Conservation (phyloP, 78 protist species). For the Cyanophora paradoxa region DNA sequence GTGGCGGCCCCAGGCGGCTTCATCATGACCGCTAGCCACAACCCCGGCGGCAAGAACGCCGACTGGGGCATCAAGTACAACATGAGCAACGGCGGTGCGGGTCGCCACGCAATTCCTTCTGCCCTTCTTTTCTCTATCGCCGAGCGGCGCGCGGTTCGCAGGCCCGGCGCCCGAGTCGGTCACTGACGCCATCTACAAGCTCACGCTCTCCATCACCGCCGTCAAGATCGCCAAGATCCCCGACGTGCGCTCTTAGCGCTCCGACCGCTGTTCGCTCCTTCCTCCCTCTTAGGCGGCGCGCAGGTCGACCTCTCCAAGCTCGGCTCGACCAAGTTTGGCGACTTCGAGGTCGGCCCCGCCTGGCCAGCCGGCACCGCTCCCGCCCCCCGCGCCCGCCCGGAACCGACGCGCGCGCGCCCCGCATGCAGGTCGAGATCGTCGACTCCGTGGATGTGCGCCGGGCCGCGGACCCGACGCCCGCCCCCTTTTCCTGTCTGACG, state of each 20-base stretch:
- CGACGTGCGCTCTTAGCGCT: too few relatives aligned
- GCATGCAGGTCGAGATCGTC: slow-evolving; percentile 62
- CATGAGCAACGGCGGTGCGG: slow-evolving; percentile 66
- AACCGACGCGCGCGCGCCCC: too few relatives aligned
- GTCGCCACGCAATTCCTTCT: not conserved
- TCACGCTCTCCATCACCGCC: slow-evolving; percentile 36
- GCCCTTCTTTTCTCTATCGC: too few relatives aligned
- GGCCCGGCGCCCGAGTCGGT: slow-evolving; percentile 90
- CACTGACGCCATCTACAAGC: slow-evolving; percentile 72
- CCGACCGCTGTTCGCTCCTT: too few relatives aligned
- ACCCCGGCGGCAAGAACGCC: slow-evolving; percentile 92
- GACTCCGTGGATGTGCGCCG: slow-evolving; percentile 67
- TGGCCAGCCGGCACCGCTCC: not conserved
- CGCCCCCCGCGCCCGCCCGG: too few relatives aligned
- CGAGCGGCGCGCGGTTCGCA: too few relatives aligned
- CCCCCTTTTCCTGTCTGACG: too few relatives aligned
- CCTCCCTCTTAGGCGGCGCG: too few relatives aligned
- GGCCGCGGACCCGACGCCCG: too few relatives aligned
- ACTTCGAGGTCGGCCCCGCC: slow-evolving; percentile 1
- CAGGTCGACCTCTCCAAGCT: not conserved
- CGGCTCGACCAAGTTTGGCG: not conserved
- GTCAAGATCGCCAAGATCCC: slow-evolving; percentile 30
- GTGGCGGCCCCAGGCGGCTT: slow-evolving; percentile 54
- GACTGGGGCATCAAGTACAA: slow-evolving; percentile 98
- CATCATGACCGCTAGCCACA: slow-evolving; percentile 93